phyloP scores from a whole-genome alignment of 768 basidiomycete species.

The Tylopilus sp. region DNA sequence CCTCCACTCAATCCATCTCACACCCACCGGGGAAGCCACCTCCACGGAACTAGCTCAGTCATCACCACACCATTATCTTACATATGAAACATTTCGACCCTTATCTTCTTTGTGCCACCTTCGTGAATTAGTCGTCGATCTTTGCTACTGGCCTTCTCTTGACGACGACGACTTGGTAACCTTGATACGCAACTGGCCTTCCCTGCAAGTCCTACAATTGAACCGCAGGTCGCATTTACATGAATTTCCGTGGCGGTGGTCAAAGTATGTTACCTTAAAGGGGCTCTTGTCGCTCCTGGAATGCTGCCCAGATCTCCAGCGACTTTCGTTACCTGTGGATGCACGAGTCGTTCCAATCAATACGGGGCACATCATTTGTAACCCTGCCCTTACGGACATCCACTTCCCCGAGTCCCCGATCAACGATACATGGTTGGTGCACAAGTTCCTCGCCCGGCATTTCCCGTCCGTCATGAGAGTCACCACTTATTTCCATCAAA shows the following conservation, averaged over 20 bases:
- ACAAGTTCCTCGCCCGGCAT: neutral
- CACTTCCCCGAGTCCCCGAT: neutral
- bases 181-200: neutral
- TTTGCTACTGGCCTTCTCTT: neutral
- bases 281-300: neutral
- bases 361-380: neutral
- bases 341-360: neutral
- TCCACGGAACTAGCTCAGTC: no score
- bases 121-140: neutral
- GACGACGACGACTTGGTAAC: neutral
- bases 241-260: neutral
- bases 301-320: neutral
- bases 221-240: neutral
- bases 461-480: neutral
- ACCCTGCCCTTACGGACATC: neutral
- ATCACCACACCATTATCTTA: no score
- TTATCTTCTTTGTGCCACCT: conserved; percentile 1
- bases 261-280: neutral
- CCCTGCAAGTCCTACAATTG: neutral
- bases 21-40: no score
- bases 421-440: neutral
- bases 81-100: neutral
- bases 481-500: no score
- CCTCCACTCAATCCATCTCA: no score
- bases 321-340: neutral